Evolutionary conservation across 495 filamentous ascomycete species (phyloP), one percentile per base, ranked within the genome.

Genomic region (Neurospora sp.): DNA sequence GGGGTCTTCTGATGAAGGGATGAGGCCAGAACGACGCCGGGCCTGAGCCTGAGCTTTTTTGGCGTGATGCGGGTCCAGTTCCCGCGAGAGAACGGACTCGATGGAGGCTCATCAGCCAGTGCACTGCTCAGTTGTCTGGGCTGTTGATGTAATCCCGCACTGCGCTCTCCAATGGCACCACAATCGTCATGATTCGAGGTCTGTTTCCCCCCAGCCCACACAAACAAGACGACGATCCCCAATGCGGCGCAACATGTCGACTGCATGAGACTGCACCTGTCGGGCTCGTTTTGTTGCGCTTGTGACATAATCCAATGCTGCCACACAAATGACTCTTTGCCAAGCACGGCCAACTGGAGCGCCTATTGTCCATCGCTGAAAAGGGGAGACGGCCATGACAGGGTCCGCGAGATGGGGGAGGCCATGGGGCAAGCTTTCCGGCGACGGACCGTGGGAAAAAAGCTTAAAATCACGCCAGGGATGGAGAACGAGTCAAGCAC

Each of bases 51-150:
- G 46, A 54, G 46, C 46, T 54, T 54, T 54, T 48, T 54, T 12
- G 48, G 54, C 54, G 54, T 40, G 62, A 72, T 76, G 75, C 75
- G 72, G 39, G 72, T 54, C 72, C 38, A 76, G 66, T 35, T 41
- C 69, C 40, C 41, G 16, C 48, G 23, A 31, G 62, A 40, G 42
- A 48, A 71, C 69, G 12, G 23, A 62, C 27, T 35, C 48, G 20
- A 59, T 59, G 20, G 48, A 59, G 48, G 48, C 20, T 59, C 20
- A 27, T 59, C 48, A 59, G 48, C 48, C 48, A 59, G 48, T 59
- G 20, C 20, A 59, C 48, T 27, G 48, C 48, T 27, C 48, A 27
- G 11, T 27, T 59, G 48, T 59, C 54, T 9, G 54, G 54, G 54
- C 54, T 16, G 54, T 66, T 66, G 54, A 66, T 66, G 54, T 59